Base-by-base conservation (phyloP, 352 stramenopile species). In the Phytophthora sojae region DNA sequence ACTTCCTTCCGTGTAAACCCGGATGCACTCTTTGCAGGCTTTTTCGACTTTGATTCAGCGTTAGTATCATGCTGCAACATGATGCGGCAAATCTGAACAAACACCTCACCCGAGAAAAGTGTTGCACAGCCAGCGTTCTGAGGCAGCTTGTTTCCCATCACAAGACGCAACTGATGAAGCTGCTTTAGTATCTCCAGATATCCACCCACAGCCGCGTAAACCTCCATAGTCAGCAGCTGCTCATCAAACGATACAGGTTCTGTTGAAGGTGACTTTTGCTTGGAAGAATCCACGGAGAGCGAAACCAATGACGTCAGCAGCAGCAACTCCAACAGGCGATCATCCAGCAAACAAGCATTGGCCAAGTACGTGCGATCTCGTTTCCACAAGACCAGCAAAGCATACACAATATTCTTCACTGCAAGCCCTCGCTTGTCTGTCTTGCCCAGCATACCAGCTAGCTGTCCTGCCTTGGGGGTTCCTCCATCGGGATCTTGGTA, bases 61-160 rank as follows among this genome's bases (percentile, higher is more conserved):
- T 70, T 69, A 9, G 54, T 23, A 49, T n/a, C 35, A 51, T 57
- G 29, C 15, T 65, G 57, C 42, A 81, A 62, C 15, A 89, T 57
- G 25, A 79, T 73, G 1, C 77, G 57, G 21, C 80, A 92, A 2
- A 91, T 77, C 23, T 73, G 69, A n/a, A 89, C 44, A 59, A 92
- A 92, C 25, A 91, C 74, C 62, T 92, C 86, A 6, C 81, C 71
- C 8, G 84, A 93, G 53, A 92, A 93, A 45, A 89, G 73, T 15
- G 75, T 88, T 30, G 67, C 60, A 59, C 84, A 93, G 25, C 73
- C 77, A 3, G 57, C 62, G n/a, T 70, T 78, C 21, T 56, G 51
- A 17, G 78, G 73, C 19, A 71, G 21, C 30, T 76, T 83, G 52
- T 83, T 86, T 17, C 86, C 85, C 30, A 92, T 50, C 17, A 90